Percentiles rank a stretch among this genome's conserved stretches.
Evolutionary conservation across 768 basidiomycete species (phyloP).

Genomic region (Suillus variegatus): DNA sequence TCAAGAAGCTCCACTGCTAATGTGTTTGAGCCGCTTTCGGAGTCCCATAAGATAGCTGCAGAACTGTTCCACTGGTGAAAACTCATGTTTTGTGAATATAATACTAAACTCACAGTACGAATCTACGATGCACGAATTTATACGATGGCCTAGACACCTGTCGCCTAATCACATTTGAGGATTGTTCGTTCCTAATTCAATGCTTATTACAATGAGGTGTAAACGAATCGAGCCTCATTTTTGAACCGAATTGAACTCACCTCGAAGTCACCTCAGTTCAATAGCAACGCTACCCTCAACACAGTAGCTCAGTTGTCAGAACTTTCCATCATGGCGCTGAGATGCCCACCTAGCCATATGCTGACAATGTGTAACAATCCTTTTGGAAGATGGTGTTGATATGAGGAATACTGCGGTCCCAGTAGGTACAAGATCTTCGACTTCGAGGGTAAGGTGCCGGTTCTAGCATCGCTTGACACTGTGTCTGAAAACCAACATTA

Average conservation of each 20-base stretch:
- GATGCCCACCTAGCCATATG: slow-evolving; percentile 99
- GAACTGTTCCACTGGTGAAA: too few species aligned
- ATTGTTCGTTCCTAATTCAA: too few species aligned
- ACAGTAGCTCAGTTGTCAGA: slow-evolving; percentile 98
- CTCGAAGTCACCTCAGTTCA: too few species aligned
- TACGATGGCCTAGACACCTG: too few species aligned
- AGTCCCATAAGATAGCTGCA: slow-evolving; percentile 57
- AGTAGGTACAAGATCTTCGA: slow-evolving; percentile 77
- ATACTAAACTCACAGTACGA: too few species aligned
- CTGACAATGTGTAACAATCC: slow-evolving; percentile 89
- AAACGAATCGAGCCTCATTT: too few species aligned
- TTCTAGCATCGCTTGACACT: slow-evolving; percentile 95
- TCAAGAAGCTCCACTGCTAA: slow-evolving; percentile 62
- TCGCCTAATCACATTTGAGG: too few species aligned
- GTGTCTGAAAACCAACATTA: too few species aligned
- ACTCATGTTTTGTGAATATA: too few species aligned
- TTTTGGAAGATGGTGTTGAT: slow-evolving; percentile 99
- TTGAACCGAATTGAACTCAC: too few species aligned
- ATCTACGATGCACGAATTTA: too few species aligned
- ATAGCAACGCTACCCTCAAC: slow-evolving; percentile 68
- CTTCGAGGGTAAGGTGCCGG: slow-evolving; percentile 93
- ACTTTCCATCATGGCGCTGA: slow-evolving; percentile 92
- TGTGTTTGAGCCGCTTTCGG: slow-evolving; percentile 32
- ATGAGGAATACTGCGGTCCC: slow-evolving; percentile 97
- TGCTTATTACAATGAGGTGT: too few species aligned